Base-by-base conservation (phyloP, 768 basidiomycete species). In the Mycena capillaripes region DNA sequence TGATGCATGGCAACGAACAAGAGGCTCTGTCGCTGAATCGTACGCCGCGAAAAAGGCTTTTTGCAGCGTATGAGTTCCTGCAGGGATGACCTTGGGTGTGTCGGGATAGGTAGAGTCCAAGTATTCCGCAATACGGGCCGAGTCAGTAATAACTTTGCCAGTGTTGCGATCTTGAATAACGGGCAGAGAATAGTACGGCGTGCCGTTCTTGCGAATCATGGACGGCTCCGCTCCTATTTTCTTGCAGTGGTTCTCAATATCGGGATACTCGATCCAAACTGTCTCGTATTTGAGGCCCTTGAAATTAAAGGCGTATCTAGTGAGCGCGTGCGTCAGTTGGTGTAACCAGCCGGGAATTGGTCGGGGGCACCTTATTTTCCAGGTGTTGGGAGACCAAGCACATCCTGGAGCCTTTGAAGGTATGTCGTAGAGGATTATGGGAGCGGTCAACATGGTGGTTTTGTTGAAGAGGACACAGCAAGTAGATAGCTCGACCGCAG, bases 241-340 rank as follows among this genome's bases (percentile, higher is more conserved):
- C 61, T 77, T 80, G 78, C 75, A 77, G 42, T 77, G 70, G 0
- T 69, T 48, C 53, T 69, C 83, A 66, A 91, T 86, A 62, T 90
- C 87, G 4, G 87, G 86, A 70, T 81, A 87, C 69, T 89, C 89
- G 56, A 89, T 78, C 87, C 88, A 89, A 58, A 81, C 81, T 0
- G 87, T 88, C 71, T 79, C 82, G 78, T 84, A 86, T 0, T 83
- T 70, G n/a, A 84, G 68, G 3, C 75, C 76, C 58, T 84, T 83
- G 72, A 75, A 79, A 74, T 84, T 83, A 16, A 85, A 70, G 2
- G 75, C 72, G 32, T 79, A 80, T 68, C 83, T 83, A 38, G 16
- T 7, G 9, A 44, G 42, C 19, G 14, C 42, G 19, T 44, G 42
- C n/a, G n/a, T 21, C 19, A 14, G 19, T 44, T 44, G 19, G 19